phyloP scores from a whole-genome alignment of 2,329 filamentous ascomycete species.

The Nemania sp. region DNA sequence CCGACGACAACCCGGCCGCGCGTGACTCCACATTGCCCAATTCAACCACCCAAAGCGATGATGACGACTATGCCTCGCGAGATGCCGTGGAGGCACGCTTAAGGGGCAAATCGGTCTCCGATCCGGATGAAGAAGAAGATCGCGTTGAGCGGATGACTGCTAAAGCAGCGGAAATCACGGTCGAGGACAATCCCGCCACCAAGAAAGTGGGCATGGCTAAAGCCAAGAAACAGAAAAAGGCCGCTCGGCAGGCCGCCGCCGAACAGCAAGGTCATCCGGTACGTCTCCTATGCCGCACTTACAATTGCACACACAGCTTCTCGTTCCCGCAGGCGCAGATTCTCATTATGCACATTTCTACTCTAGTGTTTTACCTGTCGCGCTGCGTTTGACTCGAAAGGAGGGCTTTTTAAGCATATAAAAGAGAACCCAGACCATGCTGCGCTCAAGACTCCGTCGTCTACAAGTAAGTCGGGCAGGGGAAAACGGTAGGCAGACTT shows the following conservation, averaged over 20 bases:
- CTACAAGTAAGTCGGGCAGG: slow-evolving; percentile 33
- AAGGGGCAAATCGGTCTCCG: slow-evolving; percentile 12
- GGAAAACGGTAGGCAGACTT: slow-evolving; percentile 42
- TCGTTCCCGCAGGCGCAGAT: not conserved
- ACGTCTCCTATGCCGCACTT: slow-evolving; percentile 33
- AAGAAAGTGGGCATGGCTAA: slow-evolving; percentile 58
- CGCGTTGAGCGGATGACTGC: slow-evolving; percentile 18
- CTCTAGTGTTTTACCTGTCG: slow-evolving; percentile 54
- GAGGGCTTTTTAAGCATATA: slow-evolving; percentile 75
- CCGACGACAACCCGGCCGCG: slow-evolving; percentile 13
- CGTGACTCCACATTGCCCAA: slow-evolving; percentile 13
- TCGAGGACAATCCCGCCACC: slow-evolving; percentile 32
- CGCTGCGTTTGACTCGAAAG: slow-evolving; percentile 62
- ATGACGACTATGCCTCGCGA: slow-evolving; percentile 55
- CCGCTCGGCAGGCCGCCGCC: slow-evolving; percentile 46
- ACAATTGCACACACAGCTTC: not conserved
- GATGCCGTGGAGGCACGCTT: slow-evolving; percentile 50
- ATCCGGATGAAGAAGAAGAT: slow-evolving; percentile 21
- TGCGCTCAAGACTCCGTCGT: slow-evolving; percentile 46
- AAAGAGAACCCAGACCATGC: slow-evolving; percentile 66
- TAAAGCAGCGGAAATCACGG: slow-evolving; percentile 35
- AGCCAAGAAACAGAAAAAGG: slow-evolving; percentile 55
- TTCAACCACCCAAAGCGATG: slow-evolving; percentile 32
- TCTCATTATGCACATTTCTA: not conserved
- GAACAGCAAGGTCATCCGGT: slow-evolving; percentile 43